These are phyloP conservation scores for Scheffersomyces parashehatae DNA, from an alignment of 1,139 yeast species.

Conservation along the genomic window DNA sequence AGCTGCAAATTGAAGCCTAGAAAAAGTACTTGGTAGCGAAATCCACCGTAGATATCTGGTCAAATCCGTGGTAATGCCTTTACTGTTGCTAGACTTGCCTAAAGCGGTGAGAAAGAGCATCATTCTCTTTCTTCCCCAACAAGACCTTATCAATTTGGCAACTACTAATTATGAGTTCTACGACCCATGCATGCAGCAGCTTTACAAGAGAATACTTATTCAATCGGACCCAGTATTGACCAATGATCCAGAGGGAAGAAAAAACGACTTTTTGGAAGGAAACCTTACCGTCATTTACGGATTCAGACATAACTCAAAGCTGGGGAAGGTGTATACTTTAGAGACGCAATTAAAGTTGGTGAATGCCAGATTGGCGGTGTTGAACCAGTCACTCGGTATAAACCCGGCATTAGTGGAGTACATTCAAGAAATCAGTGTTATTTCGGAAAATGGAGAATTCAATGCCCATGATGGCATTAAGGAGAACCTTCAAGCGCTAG, in stretches of 20 bases:
- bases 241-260: conserved; percentile 9
- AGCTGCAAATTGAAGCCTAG: no score
- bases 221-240: conserved; percentile 24
- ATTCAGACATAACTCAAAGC: conserved; percentile 12
- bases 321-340: conserved; percentile 7
- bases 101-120: conserved; percentile 15
- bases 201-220: conserved; percentile 32
- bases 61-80: no score
- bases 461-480: conserved; percentile 6
- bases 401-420: conserved; percentile 27
- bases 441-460: conserved; percentile 8
- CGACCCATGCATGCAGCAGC: conserved; percentile 30
- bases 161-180: conserved; percentile 38
- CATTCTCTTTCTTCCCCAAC: conserved; percentile 33
- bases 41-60: no score
- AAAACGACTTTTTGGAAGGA: conserved; percentile 26
- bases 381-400: conserved; percentile 26
- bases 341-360: conserved; percentile 23
- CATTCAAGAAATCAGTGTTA: conserved; percentile 24
- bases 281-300: conserved; percentile 28
- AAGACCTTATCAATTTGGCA: conserved; percentile 34
- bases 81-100: conserved; percentile 17
- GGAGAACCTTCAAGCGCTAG: conserved; percentile 10
- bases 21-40: no score
- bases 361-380: conserved; percentile 27